Base-by-base conservation (phyloP, 2,329 filamentous ascomycete species). In the Fusarium dlaminii region DNA sequence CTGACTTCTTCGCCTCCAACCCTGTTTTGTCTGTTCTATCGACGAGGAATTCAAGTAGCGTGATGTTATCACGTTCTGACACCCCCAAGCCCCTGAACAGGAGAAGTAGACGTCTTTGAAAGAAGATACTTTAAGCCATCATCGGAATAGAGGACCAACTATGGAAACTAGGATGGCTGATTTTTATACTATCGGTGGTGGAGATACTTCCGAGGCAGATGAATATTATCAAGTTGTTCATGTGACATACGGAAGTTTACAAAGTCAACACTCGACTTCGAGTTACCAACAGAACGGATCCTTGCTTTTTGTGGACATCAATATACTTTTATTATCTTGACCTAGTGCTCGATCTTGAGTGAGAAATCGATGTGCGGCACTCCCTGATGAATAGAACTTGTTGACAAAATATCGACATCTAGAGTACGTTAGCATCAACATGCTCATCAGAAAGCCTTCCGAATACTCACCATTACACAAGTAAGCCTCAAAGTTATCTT, bases 391-490 rank as follows among this genome's bases (percentile, higher is more conserved):
- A 99, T 98, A 59, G 94, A 96, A 81, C 95, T 98, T 48, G 96
- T 98, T 48, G 95, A 98, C 77, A 98, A 91, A 75, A 99, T 95
- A 83, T 99, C 96, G 76, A 99, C 91, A 83, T 98, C 95, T 88
- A 83, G 3, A 27, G n/a, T 2, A n/a, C n/a, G 40, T 72, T 48
- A 76, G 73, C 58, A 42, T 17, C 12, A 20, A 27, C 30, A 13
- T 40, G 24, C 30, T 10, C 6, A 20, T 13, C 27, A 15, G 48
- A 8, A 24, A 42, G 51, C 24, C 34, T 40, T 29, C 24, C 22
- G 17, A 51, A 39, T 24, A 85, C 90, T 81, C 78, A 92, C 91
- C 90, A 75, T 92, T 88, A 79, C 90, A 91, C n/a, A 95, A 92
- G 84, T 97, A 98, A 15, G 87, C 86, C 76, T 89, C 90, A 11